Percentiles rank a stretch among this genome's conserved stretches.
Conservation (phyloP, 345 rosid genomes). For the Salix brachista region DNA sequence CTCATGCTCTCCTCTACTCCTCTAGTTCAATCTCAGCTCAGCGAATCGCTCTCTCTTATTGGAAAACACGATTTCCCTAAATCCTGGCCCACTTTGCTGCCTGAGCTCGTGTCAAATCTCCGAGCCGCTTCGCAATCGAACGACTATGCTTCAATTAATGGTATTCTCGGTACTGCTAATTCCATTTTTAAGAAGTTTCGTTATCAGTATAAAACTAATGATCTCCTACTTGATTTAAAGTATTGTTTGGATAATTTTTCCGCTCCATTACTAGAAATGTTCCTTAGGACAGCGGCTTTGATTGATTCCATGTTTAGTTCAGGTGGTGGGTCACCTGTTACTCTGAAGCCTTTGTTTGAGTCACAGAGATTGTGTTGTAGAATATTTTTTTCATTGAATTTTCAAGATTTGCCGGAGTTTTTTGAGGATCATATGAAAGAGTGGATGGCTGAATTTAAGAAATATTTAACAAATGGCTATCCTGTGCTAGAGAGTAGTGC, state of each 20-base stretch:
- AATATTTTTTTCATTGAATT: constrained; percentile 78
- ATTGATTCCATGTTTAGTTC: constrained; percentile 55
- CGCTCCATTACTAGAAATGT: constrained; percentile 63
- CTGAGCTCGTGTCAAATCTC: constrained; percentile 71
- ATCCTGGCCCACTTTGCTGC: constrained; percentile 73
- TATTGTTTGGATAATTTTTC: constrained; percentile 73
- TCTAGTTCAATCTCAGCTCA: constrained; percentile 87
- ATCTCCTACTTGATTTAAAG: constrained; percentile 71
- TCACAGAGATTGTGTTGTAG: constrained; percentile 86
- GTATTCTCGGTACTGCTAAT: constrained; percentile 87
- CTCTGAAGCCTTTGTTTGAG: constrained; percentile 62
- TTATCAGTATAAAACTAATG: constrained; percentile 75
- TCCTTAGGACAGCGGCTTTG: constrained; percentile 54
- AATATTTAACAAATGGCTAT: constrained; percentile 58
- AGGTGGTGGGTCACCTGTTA: constrained; percentile 37
- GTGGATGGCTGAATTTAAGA: constrained; percentile 90
- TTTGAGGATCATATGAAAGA: constrained; percentile 93
- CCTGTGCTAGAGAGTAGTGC: constrained; percentile 52
- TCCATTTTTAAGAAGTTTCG: constrained; percentile 86
- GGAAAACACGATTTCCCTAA: constrained; percentile 92
- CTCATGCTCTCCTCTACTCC: constrained; percentile 80
- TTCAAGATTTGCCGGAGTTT: constrained; percentile 86
- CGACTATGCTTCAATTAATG: constrained; percentile 66
- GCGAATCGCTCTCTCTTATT: constrained; percentile 83
- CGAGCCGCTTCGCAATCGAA: constrained; percentile 39